These are phyloP conservation scores for Erodium trifolium DNA, from an alignment of 441 rosid species.

Conservation along the genomic window DNA sequence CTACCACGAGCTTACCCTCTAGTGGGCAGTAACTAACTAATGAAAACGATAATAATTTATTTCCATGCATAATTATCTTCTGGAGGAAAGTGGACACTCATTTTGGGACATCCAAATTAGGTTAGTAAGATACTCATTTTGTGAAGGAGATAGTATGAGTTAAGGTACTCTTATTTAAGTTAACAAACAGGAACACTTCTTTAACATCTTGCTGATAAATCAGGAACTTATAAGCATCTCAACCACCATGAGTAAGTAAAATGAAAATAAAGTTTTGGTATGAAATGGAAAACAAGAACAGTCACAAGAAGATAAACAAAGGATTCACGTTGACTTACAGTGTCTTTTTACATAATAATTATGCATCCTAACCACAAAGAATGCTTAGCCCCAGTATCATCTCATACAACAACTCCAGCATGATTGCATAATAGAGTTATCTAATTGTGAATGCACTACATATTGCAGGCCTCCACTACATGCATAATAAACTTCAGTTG, in stretches of 20 bases:
- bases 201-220: background rate
- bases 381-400: background rate
- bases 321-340: background rate
- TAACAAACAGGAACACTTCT: background rate
- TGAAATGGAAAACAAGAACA: slow-evolving; percentile 3
- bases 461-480: background rate
- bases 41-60: background rate
- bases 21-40: background rate
- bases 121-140: background rate
- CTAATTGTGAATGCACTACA: background rate
- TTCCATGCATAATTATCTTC: background rate
- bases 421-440: background rate
- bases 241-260: background rate
- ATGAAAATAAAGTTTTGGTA: background rate
- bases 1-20: background rate
- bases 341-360: background rate
- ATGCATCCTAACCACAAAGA: background rate
- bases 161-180: background rate
- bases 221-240: slow-evolving; percentile 1
- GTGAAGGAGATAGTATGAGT: background rate
- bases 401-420: background rate
- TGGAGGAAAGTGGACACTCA: background rate
- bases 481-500: background rate
- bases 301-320: background rate
- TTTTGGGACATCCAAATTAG: slow-evolving; percentile 2